These are phyloP conservation scores for Botryotinia convoluta DNA, from an alignment of 2,329 filamentous ascomycete genomes.

Conservation along the genomic window DNA sequence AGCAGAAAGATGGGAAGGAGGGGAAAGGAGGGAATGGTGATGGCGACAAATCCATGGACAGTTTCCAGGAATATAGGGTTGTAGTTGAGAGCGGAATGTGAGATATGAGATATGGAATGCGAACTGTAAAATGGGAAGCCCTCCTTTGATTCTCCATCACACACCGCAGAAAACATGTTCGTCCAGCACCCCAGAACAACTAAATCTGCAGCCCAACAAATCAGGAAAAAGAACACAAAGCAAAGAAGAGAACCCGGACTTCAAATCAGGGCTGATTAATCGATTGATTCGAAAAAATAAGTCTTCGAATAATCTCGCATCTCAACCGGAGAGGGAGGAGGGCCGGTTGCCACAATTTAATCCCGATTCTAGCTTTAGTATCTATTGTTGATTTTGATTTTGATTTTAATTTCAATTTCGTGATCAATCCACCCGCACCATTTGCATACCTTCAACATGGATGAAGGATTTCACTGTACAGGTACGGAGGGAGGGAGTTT, in stretches of 20 bases:
- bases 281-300: neutral
- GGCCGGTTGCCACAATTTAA: neutral
- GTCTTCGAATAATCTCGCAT: neutral
- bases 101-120: neutral
- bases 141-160: neutral
- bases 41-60: slow-evolving; percentile 15
- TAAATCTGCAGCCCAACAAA: neutral
- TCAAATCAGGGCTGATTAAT: neutral
- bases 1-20: neutral
- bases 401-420: neutral
- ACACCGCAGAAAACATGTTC: neutral
- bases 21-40: neutral
- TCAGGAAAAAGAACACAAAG: neutral
- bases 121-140: neutral
- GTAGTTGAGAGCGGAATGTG: slow-evolving; percentile 35
- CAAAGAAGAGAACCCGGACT: neutral
- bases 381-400: neutral
- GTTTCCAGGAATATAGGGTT: slow-evolving; percentile 34
- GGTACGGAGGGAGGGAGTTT: neutral
- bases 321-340: neutral
- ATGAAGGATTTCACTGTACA: neutral
- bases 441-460: neutral
- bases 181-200: neutral
- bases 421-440: neutral
- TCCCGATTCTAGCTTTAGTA: neutral